A percentile compares a stretch with the other conserved stretches of the same genome.
phyloP scores from a whole-genome alignment of 441 rosid genomes.

The Adansonia gregorii region DNA sequence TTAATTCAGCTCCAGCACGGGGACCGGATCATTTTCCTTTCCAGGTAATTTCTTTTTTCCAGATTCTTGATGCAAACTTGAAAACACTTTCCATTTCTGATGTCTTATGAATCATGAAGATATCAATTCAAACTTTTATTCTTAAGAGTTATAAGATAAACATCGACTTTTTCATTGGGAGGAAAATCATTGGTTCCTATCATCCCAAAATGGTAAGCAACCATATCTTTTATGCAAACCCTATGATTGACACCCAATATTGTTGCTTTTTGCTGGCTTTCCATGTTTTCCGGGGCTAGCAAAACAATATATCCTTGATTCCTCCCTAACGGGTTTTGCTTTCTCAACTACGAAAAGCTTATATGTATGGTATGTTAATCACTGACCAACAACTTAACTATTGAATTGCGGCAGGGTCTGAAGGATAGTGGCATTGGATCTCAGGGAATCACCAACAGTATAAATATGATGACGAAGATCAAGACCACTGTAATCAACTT shows the following conservation, averaged over 20 bases:
- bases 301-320: no score
- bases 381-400: background rate
- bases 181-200: background rate
- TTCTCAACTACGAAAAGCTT: background rate
- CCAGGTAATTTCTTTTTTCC: constrained; percentile 58
- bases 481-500: constrained; percentile 90
- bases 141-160: background rate
- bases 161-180: background rate
- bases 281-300: no score
- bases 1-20: constrained; percentile 97
- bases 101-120: background rate
- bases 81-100: background rate
- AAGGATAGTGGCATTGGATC: constrained; percentile 98
- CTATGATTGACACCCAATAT: background rate
- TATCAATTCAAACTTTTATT: background rate
- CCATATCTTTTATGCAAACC: background rate
- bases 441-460: constrained; percentile 93
- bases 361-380: background rate
- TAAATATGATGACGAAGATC: constrained; percentile 86
- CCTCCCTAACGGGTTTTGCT: background rate
- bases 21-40: constrained; percentile 98
- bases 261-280: background rate
- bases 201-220: background rate
- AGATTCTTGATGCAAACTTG: background rate
- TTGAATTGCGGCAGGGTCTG: constrained; percentile 56